These are phyloP conservation scores for Aspergillus carbonarius DNA, from an alignment of 2,329 filamentous ascomycete genomes.

Conservation along the genomic window DNA sequence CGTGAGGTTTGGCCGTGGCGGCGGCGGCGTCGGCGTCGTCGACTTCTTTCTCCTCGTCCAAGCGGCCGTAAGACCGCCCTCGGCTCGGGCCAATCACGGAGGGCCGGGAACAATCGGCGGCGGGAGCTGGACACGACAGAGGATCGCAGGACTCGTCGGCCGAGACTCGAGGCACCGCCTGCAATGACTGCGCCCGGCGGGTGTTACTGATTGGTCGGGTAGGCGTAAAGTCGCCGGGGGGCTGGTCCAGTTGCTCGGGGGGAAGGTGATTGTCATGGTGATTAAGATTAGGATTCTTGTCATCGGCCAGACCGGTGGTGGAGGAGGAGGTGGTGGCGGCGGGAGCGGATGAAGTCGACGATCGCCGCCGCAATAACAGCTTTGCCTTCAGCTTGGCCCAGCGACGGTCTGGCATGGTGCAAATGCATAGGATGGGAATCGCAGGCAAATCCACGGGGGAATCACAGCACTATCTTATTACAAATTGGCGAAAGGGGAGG, in stretches of 20 bases:
- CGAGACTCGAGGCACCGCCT: not conserved
- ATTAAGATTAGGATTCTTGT: not conserved
- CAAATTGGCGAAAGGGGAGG: not conserved
- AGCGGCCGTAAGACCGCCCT: slow-evolving; percentile 3
- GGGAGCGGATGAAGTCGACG: slow-evolving; percentile 26
- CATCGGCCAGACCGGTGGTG: slow-evolving; percentile 2
- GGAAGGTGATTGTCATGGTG: not conserved
- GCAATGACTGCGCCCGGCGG: not conserved
- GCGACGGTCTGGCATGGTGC: slow-evolving; percentile 34
- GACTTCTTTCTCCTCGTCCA: not conserved
- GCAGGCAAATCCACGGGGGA: not conserved
- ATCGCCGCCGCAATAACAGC: slow-evolving; percentile 34
- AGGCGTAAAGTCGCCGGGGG: not conserved
- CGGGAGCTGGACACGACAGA: too few relatives aligned
- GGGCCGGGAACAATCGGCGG: not conserved
- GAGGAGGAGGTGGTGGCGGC: slow-evolving; percentile 10
- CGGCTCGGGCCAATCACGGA: not conserved
- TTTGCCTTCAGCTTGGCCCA: slow-evolving; percentile 38
- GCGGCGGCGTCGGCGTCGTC: not conserved
- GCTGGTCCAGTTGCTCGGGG: not conserved
- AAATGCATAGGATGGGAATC: not conserved
- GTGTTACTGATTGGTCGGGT: not conserved
- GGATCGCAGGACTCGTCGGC: too few relatives aligned
- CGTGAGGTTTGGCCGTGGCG: not conserved
- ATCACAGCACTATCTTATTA: not conserved